A percentile compares a stretch with the other conserved stretches of the same genome.
Conservation (phyloP, 176 grass and related monocot species). For the Oryza rufipogon region DNA sequence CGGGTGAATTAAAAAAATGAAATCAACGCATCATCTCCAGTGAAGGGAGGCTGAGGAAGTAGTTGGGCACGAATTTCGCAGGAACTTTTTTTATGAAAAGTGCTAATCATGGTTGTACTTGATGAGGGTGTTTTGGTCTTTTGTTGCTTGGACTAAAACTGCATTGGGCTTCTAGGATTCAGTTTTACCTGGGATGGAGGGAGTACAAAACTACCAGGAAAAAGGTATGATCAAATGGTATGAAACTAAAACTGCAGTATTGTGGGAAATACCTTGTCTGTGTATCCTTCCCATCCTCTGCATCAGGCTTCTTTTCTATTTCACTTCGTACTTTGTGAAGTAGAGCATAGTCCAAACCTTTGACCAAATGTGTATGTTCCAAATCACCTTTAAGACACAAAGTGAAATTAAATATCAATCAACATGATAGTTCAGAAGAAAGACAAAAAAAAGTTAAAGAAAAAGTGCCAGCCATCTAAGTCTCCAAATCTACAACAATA, state of each 20-base stretch:
- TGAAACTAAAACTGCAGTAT: slow-evolving; percentile 7
- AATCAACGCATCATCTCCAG: too few relatives aligned
- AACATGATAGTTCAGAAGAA: slow-evolving; percentile 10
- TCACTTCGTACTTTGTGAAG: slow-evolving; percentile 98
- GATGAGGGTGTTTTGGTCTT: too few relatives aligned
- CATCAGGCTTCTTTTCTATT: slow-evolving; percentile 96
- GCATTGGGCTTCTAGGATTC: too few relatives aligned
- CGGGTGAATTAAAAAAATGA: too few relatives aligned
- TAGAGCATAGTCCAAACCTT: slow-evolving; percentile 98
- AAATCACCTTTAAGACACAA: slow-evolving; percentile 80
- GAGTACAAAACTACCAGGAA: not conserved
- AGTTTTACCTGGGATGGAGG: too few relatives aligned
- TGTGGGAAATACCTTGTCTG: slow-evolving; percentile 61
- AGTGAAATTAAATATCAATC: slow-evolving; percentile 15
- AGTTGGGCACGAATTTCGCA: too few relatives aligned
- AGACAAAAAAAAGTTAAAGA: not conserved
- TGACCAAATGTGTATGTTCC: slow-evolving; percentile 99
- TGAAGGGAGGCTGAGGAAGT: too few relatives aligned
- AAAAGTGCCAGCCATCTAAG: slow-evolving; percentile 10
- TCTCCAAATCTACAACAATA: not conserved
- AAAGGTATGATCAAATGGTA: slow-evolving; percentile 29
- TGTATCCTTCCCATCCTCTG: slow-evolving; percentile 79
- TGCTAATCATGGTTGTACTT: too few relatives aligned
- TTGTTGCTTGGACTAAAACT: too few relatives aligned
- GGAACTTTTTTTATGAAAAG: too few relatives aligned